Evolutionary conservation across 371 early-diverging fungal species (phyloP), one percentile per base, ranked within the genome.

Genomic region (Rhizopus arrhizus): DNA sequence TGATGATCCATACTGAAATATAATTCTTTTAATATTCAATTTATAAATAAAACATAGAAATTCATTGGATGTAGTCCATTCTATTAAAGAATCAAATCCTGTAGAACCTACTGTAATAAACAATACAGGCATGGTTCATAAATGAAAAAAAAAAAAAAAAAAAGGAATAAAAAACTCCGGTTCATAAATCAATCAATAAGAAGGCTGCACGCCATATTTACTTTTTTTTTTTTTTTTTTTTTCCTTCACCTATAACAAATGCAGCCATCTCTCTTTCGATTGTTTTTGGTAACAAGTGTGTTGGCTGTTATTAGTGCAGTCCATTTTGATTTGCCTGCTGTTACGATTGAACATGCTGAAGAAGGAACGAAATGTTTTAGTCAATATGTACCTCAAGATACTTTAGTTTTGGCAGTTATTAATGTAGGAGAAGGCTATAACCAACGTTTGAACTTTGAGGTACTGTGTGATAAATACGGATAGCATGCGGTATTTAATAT

Each of bases 31-130:
- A n/a, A 64, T 53, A 3, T 61, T 61, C 15, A 53, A 63, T 3
- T 46, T 43, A 4, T 50, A 43, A 35, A 91, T 69, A 4, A 74
- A 53, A 2, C 53, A 58, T 34, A 89, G 72, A 48, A 93, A 81
- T n/a, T 70, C 57, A 0, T 52, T 33, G 5, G 79, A 70, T 34
- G 78, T 70, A 3, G 82, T 74, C 4, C 73, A 64, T 9, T 59
- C 47, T 36, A 95, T 75, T 13, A 96, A 83, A 4, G 76, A 78
- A 65, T 93, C 92, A 65, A 96, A 96, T 0, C 88, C 85, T 5
- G 95, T 95, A 8, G 95, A 90, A 12, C 97, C 97, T 8, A 96
- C 95, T 0, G 96, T 95, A 32, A 94, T 85, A 66, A 95, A 92
- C 28, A 61, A n/a, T 22, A 5, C 12, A 13, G 15, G 46, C n/a